Base-by-base conservation (phyloP, 805 yeast genomes). In the Saccharomyces mikatae region DNA sequence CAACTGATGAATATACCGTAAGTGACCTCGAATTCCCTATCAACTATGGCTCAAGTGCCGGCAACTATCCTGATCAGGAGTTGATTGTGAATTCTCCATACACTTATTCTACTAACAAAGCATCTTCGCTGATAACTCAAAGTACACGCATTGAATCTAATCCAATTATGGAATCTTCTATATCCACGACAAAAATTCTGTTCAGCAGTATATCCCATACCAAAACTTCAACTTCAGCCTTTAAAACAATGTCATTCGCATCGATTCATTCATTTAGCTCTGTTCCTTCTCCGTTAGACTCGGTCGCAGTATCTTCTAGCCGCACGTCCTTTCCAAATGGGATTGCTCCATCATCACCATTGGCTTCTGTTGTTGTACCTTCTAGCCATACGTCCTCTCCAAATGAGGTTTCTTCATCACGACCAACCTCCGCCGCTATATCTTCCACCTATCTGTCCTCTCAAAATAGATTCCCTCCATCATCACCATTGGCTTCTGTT, bases 241-340 rank as follows among this genome's bases (percentile, higher is more conserved):
- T 13, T 3, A 36, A 21, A 4, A 36, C 24, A 13, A 9, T 49
- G 24, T 9, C 26, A 6, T 28, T 50, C 31, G 9, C 26, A 26
- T 21, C 48, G 21, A 2, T 27, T 6, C 22, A 41, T 24, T 14
- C 50, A 17, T 26, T 47, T 6, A 13, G 17, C 10, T 44, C 26
- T 46, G 6, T 17, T 54, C 3, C n/a, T 46, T 13, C 11, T 3
- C 46, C n/a, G 10, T 21, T 13, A 2, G 2, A 2, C 2, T 2
- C 36, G 2, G 36, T 13, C n/a, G n/a, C n/a, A 27, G 27, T 54
- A 17, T 46, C 31, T 10, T 32, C 52, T 14, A 27, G 52, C 8
- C 47, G 56, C 3, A 28, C 61, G 13, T 48, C 66, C 17, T 50
- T 68, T n/a, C 54, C 67, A 27, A 49, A 63, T 26, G 57, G 61